A percentile compares a stretch with the other conserved stretches of the same genome.
phyloP scores from a whole-genome alignment of 768 basidiomycete genomes.

The Strobilomyces dryophilus region DNA sequence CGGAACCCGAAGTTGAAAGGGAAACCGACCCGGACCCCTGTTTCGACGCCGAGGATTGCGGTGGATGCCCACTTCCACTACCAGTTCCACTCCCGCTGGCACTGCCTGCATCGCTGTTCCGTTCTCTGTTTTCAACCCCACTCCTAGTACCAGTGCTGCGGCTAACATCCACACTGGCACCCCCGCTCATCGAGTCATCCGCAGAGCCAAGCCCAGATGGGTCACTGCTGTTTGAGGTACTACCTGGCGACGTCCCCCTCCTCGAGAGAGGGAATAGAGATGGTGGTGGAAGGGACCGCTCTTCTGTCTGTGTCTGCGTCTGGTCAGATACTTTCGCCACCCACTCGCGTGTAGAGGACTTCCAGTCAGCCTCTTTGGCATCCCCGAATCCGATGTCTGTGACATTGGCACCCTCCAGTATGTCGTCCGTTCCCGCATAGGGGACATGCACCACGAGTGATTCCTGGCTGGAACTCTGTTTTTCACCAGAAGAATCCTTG shows the following conservation, averaged over 20 bases:
- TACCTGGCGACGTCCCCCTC: conserved; percentile 23
- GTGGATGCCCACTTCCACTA: conserved; percentile 1
- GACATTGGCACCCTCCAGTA: conserved; percentile 17
- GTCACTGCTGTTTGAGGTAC: conserved; percentile 23
- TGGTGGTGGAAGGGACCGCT: not conserved
- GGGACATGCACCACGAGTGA: conserved; percentile 31
- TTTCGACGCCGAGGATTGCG: conserved; percentile 17
- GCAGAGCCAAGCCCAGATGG: conserved; percentile 21
- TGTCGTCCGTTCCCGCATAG: conserved; percentile 10
- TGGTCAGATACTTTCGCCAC: conserved; percentile 40
- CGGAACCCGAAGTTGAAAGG: conserved; percentile 21
- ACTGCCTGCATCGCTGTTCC: conserved; percentile 11
- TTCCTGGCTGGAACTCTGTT: conserved; percentile 17
- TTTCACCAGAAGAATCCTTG: not conserved
- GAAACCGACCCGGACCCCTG: conserved; percentile 25
- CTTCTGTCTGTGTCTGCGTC: conserved; percentile 15
- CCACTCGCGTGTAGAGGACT: conserved; percentile 41
- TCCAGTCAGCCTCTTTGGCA: conserved; percentile 22
- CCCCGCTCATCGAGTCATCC: conserved; percentile 19
- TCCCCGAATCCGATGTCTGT: conserved; percentile 12
- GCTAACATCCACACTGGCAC: not conserved
- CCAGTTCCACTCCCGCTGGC: conserved; percentile 9
- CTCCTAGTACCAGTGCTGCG: conserved; percentile 13
- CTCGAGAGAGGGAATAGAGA: conserved; percentile 4
- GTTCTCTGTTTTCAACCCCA: conserved; percentile 5